Conservation (phyloP, 2,329 filamentous ascomycete species). For the Alternaria ethzedia region DNA sequence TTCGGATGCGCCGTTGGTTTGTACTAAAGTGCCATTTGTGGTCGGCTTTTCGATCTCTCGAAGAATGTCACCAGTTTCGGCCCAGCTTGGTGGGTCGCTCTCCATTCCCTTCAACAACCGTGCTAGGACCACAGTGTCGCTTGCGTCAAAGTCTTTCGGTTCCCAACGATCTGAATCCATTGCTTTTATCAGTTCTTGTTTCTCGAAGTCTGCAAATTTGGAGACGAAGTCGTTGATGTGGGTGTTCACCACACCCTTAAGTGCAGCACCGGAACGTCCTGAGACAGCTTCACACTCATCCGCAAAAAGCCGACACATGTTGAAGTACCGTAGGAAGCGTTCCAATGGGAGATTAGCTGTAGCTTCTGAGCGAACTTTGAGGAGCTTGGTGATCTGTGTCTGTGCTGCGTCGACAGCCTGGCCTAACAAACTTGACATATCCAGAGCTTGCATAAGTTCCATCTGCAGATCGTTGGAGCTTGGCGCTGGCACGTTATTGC, state of each 20-base stretch:
- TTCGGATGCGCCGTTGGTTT: conserved; percentile 42
- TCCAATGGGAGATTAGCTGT: conserved; percentile 70
- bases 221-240: conserved; percentile 84
- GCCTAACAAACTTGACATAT: conserved; percentile 77
- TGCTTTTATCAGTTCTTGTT: conserved; percentile 74
- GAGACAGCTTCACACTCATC: conserved; percentile 88
- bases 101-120: conserved; percentile 74
- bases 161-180: conserved; percentile 86
- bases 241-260: conserved; percentile 80
- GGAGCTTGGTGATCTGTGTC: conserved; percentile 72
- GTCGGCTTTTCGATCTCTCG: conserved; percentile 25
- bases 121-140: conserved; percentile 65
- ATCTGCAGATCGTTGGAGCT: conserved; percentile 61
- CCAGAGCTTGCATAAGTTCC: conserved; percentile 76
- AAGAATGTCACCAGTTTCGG: conserved; percentile 57
- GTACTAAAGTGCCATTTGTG: conserved; percentile 29
- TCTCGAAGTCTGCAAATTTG: conserved; percentile 72
- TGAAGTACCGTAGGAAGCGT: conserved; percentile 81
- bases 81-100: conserved; percentile 72
- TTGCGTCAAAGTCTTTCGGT: conserved; percentile 74
- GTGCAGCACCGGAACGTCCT: conserved; percentile 73
- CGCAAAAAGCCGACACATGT: conserved; percentile 79
- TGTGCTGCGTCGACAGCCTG: conserved; percentile 83
- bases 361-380: conserved; percentile 79
- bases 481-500: conserved; percentile 17